Conservation (phyloP, 257 asterid genomes). For the Thymus mandschuricus region DNA sequence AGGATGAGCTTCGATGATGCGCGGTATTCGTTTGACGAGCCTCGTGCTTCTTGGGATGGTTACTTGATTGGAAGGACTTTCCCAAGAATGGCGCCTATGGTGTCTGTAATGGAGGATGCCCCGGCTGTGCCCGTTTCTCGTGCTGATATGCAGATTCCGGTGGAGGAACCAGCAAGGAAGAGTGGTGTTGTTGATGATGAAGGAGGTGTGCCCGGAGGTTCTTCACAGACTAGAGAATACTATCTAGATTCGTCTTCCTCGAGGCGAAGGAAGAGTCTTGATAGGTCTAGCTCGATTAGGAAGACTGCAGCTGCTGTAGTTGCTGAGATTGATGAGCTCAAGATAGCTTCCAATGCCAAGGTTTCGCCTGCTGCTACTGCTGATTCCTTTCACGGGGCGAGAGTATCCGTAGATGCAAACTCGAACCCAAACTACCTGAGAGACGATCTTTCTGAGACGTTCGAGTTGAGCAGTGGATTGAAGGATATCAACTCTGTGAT, state of each 20-base stretch:
- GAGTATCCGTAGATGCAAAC: slow-evolving; percentile 50
- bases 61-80: slow-evolving; percentile 63
- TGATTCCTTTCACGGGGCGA: slow-evolving; percentile 56
- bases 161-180: slow-evolving; percentile 52
- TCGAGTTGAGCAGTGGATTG: slow-evolving; percentile 64
- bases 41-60: slow-evolving; percentile 92
- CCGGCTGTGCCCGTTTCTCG: slow-evolving; percentile 52
- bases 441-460: slow-evolving; percentile 76
- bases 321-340: slow-evolving; percentile 79
- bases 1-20: slow-evolving; percentile 84
- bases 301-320: slow-evolving; percentile 83
- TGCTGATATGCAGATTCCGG: slow-evolving; percentile 65
- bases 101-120: slow-evolving; percentile 76
- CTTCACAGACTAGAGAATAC: slow-evolving; percentile 75
- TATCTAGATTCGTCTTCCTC: slow-evolving; percentile 83
- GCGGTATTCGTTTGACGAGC: slow-evolving; percentile 81
- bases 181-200: slow-evolving; percentile 34
- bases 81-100: slow-evolving; percentile 76
- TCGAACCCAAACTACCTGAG: slow-evolving; percentile 67
- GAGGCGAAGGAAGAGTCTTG: slow-evolving; percentile 85
- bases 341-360: slow-evolving; percentile 56
- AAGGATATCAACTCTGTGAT: slow-evolving; percentile 50
- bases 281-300: slow-evolving; percentile 81
- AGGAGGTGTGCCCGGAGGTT: slow-evolving; percentile 69
- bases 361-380: slow-evolving; percentile 46